These are phyloP conservation scores for Lathyrus sativus DNA, from an alignment of 306 rosid genomes.

Conservation along the genomic window DNA sequence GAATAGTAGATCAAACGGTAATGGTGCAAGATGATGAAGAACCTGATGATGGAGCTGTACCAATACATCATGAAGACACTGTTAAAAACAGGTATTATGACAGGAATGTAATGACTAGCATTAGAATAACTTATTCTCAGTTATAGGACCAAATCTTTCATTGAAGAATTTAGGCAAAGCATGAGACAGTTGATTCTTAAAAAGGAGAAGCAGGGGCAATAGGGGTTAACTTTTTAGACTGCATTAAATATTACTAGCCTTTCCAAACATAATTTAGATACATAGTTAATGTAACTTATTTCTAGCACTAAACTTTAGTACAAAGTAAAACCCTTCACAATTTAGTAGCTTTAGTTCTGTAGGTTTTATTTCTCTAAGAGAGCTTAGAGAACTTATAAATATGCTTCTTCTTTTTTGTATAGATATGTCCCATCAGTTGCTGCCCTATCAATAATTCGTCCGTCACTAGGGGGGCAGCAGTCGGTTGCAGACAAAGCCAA, in stretches of 20 bases:
- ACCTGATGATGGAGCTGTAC: slow-evolving; percentile 79
- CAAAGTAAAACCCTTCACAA: slow-evolving; percentile 15
- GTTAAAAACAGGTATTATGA: slow-evolving; percentile 61
- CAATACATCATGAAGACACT: slow-evolving; percentile 64
- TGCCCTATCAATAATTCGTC: slow-evolving; percentile 78
- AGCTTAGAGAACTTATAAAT: slow-evolving; percentile 23
- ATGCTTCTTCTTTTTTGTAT: slow-evolving; percentile 22
- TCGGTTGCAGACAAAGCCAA: slow-evolving; percentile 73
- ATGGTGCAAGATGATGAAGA: slow-evolving; percentile 81
- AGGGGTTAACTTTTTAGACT: slow-evolving; percentile 30
- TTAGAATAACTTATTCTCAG: slow-evolving; percentile 18
- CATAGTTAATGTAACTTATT: slow-evolving; percentile 12
- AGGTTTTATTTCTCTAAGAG: slow-evolving; percentile 10
- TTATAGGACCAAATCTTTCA: slow-evolving; percentile 15
- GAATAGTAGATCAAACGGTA: slow-evolving; percentile 75
- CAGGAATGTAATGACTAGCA: slow-evolving; percentile 26
- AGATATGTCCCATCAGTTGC: slow-evolving; percentile 88
- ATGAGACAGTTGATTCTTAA: slow-evolving; percentile 16
- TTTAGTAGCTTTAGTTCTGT: slow-evolving; percentile 19
- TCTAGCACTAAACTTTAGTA: slow-evolving; percentile 7
- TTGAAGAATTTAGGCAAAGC: slow-evolving; percentile 1
- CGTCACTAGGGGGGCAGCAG: slow-evolving; percentile 77
- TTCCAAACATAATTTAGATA: slow-evolving; percentile 24
- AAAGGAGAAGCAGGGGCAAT: background rate
- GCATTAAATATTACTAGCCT: slow-evolving; percentile 15